Base-by-base conservation (phyloP, 2,329 filamentous ascomycete genomes). In the Kalaharituber pfeilii region DNA sequence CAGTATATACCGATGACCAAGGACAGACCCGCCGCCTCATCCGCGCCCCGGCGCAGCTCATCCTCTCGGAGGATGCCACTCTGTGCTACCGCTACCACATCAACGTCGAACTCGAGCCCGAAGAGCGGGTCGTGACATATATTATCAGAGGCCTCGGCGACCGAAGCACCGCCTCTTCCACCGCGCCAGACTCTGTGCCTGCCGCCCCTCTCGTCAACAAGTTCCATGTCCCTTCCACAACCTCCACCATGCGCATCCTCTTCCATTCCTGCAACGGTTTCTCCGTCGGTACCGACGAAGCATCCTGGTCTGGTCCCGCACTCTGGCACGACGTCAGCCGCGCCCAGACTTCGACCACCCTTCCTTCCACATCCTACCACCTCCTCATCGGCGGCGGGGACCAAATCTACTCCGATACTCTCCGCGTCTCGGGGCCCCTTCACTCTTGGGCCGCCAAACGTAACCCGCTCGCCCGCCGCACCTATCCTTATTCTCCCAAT, bases 231-330 rank as follows among this genome's bases (percentile, higher is more conserved):
- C 91, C 91, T 3, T 82, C 82, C 25, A 77, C 75, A 47, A 82
- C 79, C n/a, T 76, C 93, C 66, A 78, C 84, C 2, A 96, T 96
- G 91, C 94, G 95, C 70, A 84, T 95, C 66, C 94, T 96, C 86
- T 96, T 94, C 70, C 79, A 96, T 71, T 94, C 84, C 66, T 94
- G 91, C 71, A 98, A 98, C 66, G 91, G 91, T 1, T 98, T 98
- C 72, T 88, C 85, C 62, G 67, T 82, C 50, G 82, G 77, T 54
- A 83, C 84, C 18, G 80, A 93, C 57, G 71, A 86, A 0, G 76
- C 93, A 65, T 75, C 80, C 47, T 82, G 94, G 66, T 91, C 82
- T 64, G 91, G 91, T 0, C 91, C 91, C 0, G 91, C 91, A 1
- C 76, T 98, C 69, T 98, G 91, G 91, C 82, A 91, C 53, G 89